Evolutionary conservation across 1,284 basidiomycete genomes (phyloP).

Genomic region (Vanrija sp.): DNA sequence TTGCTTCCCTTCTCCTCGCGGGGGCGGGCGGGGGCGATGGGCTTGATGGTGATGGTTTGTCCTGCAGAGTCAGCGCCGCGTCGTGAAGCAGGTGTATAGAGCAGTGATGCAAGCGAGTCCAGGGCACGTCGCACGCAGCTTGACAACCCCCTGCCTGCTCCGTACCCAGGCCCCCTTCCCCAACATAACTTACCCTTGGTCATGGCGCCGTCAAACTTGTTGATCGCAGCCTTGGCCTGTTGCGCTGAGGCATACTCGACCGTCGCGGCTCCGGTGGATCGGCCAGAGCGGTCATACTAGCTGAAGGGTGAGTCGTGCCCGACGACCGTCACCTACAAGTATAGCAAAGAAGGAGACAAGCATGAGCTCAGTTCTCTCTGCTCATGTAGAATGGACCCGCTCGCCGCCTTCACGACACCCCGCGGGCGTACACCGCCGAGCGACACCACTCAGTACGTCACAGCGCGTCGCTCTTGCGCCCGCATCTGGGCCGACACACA

Average conservation of each 20-base stretch:
- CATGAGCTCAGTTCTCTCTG: constrained; percentile 17
- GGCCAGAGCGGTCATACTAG: constrained; percentile 92
- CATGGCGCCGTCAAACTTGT: constrained; percentile 80
- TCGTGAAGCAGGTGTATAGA: too few species aligned
- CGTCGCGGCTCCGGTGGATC: constrained; percentile 78
- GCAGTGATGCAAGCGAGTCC: not conserved
- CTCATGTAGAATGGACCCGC: not conserved
- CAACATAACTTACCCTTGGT: constrained; percentile 69
- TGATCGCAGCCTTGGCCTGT: constrained; percentile 79
- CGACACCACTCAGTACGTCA: too few species aligned
- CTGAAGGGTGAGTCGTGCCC: constrained; percentile 16
- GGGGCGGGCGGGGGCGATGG: constrained; percentile 36
- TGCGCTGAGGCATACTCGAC: constrained; percentile 73
- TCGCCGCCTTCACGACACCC: not conserved
- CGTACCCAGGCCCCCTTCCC: not conserved
- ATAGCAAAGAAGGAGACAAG: constrained; percentile 22
- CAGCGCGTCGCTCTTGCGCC: not conserved
- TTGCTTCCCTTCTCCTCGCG: not conserved
- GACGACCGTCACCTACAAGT: constrained; percentile 20
- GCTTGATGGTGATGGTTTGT: constrained; percentile 73
- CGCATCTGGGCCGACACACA: too few species aligned
- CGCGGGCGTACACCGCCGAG: not conserved
- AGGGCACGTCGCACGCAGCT: not conserved
- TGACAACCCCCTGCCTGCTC: too few species aligned
- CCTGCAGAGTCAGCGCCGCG: constrained; percentile 52